Conservation (phyloP, 2,329 filamentous ascomycete species). For the Penicillium carneum region DNA sequence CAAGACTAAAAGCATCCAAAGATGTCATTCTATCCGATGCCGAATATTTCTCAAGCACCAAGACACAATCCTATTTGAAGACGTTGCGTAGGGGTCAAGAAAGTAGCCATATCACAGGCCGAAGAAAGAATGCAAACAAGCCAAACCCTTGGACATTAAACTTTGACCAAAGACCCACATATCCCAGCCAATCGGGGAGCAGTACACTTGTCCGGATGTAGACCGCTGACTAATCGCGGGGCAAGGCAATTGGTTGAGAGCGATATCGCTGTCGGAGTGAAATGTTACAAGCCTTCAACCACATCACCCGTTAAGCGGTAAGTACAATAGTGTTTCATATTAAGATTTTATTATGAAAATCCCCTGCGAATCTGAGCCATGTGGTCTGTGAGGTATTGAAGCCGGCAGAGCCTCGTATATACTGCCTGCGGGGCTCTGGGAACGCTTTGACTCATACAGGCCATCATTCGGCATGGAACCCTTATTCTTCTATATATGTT, state of each 20-base stretch:
- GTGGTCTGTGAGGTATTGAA: constrained; percentile 15
- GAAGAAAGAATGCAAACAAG: constrained; percentile 8
- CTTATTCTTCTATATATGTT: background rate
- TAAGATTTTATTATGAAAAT: background rate
- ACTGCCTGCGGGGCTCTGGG: constrained; percentile 28
- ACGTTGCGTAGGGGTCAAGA: constrained; percentile 11
- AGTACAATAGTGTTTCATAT: constrained; percentile 24
- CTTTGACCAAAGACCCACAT: background rate
- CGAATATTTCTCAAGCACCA: background rate
- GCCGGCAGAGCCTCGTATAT: constrained; percentile 11
- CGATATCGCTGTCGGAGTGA: constrained; percentile 44
- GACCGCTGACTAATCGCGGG: constrained; percentile 32
- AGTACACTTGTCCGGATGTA: background rate
- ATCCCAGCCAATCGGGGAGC: constrained; percentile 19
- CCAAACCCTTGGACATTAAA: constrained; percentile 1
- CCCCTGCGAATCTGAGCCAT: background rate
- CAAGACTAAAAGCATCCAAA: background rate
- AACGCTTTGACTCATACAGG: constrained; percentile 30
- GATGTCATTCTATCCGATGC: background rate
- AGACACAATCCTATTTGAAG: background rate
- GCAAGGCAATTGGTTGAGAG: constrained; percentile 27
- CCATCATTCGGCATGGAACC: constrained; percentile 12
- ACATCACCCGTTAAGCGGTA: constrained; percentile 34
- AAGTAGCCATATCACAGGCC: no score
- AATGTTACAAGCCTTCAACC: constrained; percentile 34